Conservation (phyloP, 441 rosid genomes). For the Corymbia citriodora region DNA sequence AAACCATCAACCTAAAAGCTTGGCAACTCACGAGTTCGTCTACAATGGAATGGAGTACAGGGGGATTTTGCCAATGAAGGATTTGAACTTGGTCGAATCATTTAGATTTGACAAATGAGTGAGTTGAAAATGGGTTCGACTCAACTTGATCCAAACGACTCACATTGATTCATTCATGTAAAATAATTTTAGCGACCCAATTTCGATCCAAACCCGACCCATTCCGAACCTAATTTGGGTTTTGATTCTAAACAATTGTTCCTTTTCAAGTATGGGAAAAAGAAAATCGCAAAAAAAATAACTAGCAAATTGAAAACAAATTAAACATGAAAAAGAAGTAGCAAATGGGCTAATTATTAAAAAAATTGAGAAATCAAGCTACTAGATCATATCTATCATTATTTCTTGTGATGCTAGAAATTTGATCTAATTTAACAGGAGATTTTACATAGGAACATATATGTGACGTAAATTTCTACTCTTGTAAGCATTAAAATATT, state of each 20-base stretch:
- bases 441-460: background rate
- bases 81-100: background rate
- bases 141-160: background rate
- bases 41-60: background rate
- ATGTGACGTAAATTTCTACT: background rate
- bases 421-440: background rate
- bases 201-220: no score
- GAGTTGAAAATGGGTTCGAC: background rate
- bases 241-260: background rate
- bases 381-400: background rate
- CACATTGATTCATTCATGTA: background rate
- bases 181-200: background rate
- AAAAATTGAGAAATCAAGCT: fast-evolving
- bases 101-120: background rate
- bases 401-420: background rate
- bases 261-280: background rate
- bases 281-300: no score
- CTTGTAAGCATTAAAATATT: background rate
- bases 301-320: background rate
- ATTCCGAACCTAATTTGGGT: background rate
- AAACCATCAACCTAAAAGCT: background rate
- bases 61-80: background rate
- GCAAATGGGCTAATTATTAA: background rate
- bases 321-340: background rate
- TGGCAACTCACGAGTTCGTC: background rate